phyloP scores from a whole-genome alignment of 192 early-diverging fungal genomes.

The Coemansia aciculifera region DNA sequence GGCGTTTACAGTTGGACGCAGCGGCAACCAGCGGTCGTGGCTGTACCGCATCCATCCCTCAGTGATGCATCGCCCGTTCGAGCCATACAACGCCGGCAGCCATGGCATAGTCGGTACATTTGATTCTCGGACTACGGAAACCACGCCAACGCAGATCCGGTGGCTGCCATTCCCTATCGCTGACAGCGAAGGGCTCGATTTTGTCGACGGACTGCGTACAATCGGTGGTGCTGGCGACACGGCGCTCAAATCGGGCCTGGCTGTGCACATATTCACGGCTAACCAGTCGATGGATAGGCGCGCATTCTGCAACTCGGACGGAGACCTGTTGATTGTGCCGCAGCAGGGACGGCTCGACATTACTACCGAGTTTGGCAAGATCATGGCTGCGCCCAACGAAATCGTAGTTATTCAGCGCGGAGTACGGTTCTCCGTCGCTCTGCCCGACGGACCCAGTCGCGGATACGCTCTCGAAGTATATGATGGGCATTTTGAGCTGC shows the following conservation, averaged over 20 bases:
- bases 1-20: conserved; percentile 82
- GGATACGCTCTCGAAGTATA: conserved; percentile 93
- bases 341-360: conserved; percentile 89
- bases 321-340: conserved; percentile 90
- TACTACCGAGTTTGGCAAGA: conserved; percentile 85
- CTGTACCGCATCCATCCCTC: conserved; percentile 95
- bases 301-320: conserved; percentile 90
- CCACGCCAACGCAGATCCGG: conserved; percentile 86
- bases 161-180: conserved; percentile 87
- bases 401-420: conserved; percentile 93
- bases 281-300: conserved; percentile 73
- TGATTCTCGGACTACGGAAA: conserved; percentile 53
- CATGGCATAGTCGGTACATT: conserved; percentile 64
- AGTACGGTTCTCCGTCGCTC: conserved; percentile 77
- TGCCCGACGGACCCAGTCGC: conserved; percentile 79
- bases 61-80: conserved; percentile 78
- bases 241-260: conserved; percentile 72
- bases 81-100: conserved; percentile 18
- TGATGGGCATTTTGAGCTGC: conserved; percentile 88
- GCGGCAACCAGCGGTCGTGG: conserved; percentile 86
- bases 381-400: conserved; percentile 84
- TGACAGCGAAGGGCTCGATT: conserved; percentile 59
- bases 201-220: conserved; percentile 82
- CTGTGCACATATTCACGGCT: conserved; percentile 80
- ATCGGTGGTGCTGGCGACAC: conserved; percentile 87